A percentile compares a stretch with the other conserved stretches of the same genome.
Evolutionary conservation across 163 green algal genomes (phyloP).

Genomic region (Scenedesmus sp.): DNA sequence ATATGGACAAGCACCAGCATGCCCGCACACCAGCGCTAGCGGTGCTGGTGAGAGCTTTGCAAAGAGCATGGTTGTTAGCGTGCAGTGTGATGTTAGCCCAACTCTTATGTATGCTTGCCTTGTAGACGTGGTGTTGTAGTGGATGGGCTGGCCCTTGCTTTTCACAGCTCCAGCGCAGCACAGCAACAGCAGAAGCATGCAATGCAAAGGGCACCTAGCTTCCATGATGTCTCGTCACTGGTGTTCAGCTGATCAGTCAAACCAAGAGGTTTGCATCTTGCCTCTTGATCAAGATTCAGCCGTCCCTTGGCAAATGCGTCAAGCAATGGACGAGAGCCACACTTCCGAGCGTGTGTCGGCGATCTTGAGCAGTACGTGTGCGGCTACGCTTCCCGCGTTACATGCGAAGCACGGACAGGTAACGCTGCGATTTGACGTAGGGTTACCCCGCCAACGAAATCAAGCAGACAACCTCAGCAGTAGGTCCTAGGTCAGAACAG

Average conservation of each 20-base stretch:
- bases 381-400: too few relatives aligned
- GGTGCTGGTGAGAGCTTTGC: too few relatives aligned
- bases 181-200: constrained; percentile 8
- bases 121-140: constrained; percentile 2
- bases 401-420: too few relatives aligned
- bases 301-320: not conserved
- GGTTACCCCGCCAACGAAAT: too few relatives aligned
- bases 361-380: not conserved
- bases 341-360: not conserved
- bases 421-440: too few relatives aligned
- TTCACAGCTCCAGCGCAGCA: not conserved
- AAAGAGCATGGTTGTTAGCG: not conserved
- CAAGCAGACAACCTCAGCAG: not conserved
- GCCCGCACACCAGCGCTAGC: too few relatives aligned
- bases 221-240: not conserved
- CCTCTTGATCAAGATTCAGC: not conserved
- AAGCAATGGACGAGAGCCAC: not conserved
- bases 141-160: not conserved
- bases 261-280: not conserved
- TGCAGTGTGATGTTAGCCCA: not conserved
- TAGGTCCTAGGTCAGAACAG: not conserved
- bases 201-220: not conserved
- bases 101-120: not conserved
- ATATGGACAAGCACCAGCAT: too few relatives aligned
- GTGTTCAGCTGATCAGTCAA: too few relatives aligned